phyloP scores from a whole-genome alignment of 2,329 filamentous ascomycete species.

The Annulohypoxylon truncatum region DNA sequence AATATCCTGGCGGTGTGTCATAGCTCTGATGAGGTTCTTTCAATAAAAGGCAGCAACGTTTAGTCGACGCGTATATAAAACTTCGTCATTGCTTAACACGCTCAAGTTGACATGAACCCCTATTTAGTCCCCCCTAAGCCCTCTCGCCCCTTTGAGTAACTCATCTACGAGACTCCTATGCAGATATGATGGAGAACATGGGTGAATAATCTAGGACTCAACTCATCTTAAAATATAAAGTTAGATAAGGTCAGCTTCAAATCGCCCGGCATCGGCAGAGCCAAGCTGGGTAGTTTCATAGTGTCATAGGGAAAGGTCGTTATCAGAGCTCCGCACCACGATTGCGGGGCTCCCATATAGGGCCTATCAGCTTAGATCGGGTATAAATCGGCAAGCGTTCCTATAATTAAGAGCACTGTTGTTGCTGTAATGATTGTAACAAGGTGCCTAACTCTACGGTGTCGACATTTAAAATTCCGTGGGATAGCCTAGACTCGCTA shows the following conservation, averaged over 20 bases:
- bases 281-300: not conserved
- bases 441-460: not conserved
- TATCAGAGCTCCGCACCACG: constrained; percentile 12
- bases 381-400: not conserved
- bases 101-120: too few species aligned
- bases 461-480: not conserved
- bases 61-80: too few species aligned
- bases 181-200: not conserved
- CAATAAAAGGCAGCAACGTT: too few species aligned
- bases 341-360: constrained; percentile 17
- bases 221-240: not conserved
- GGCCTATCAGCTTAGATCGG: not conserved
- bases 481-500: not conserved
- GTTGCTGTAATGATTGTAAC: not conserved
- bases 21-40: too few species aligned
- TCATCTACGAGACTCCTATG: not conserved
- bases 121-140: not conserved
- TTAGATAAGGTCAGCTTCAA: not conserved
- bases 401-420: not conserved
- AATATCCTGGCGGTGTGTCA: too few species aligned
- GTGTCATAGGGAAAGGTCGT: constrained; percentile 7
- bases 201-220: not conserved
- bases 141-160: not conserved
- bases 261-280: constrained; percentile 26
- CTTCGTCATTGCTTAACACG: too few species aligned